Evolutionary conservation across 2,329 filamentous ascomycete genomes (phyloP), one percentile per base, ranked within the genome.

Genomic region (Scopulariopsis brevicaulis): DNA sequence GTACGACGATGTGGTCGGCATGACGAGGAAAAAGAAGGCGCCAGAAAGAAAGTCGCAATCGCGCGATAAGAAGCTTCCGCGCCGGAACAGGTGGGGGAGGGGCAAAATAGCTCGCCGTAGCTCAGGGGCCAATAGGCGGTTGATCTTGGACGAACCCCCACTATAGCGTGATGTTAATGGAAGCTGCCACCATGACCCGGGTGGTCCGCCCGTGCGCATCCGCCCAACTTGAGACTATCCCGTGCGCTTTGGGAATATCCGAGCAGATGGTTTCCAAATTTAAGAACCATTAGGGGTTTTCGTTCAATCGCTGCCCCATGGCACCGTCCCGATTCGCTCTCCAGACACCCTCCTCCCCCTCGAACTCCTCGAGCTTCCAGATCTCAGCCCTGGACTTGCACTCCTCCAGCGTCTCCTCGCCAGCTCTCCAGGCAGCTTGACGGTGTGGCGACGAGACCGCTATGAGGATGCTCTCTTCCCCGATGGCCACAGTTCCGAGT

Each of bases 361-460:
- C 83, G 76, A 96, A 96, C 69, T 90, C 87, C 74, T 97, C 93
- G 63, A 84, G 77, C 74, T 96, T 96, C 93, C 93, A 96, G 50
- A 99, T 86, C 75, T 99, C 94, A n/a, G 90, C 90, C 63, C 79
- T 84, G 58, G 81, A 82, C 75, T 97, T 99, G 67, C 89, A 90
- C 68, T 83, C 76, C 74, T 97, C 93, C 59, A 97, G 74, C 37
- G 91, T 88, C 73, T 95, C 90, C 74, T 97, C 93, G 0, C 89
- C 93, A 0, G 88, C 93, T 64, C 76, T 74, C 93, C 93, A 99
- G 5, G 90, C 92, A 15, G 87, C 89, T 64, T 87, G 82, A 8
- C 94, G 79, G 73, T 97, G 94, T 40, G 88, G 84, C 32, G 89
- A 81, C 51, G 89, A 91, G 4, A 96, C 88, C 1, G 90, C 89